phyloP scores from a whole-genome alignment of 805 yeast genomes.

The Blastobotrys robertii region DNA sequence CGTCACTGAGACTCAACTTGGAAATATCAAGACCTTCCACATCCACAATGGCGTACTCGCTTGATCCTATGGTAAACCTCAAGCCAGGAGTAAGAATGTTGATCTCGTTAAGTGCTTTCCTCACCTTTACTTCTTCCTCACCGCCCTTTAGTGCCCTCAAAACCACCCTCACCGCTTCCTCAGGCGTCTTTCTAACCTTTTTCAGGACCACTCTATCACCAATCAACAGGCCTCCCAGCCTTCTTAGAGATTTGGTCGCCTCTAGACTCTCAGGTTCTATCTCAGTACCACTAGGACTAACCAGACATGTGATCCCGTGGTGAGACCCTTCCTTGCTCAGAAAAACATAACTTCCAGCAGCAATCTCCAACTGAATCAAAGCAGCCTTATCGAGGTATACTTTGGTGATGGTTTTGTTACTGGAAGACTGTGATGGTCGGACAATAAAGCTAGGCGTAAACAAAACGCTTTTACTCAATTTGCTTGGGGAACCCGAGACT shows the following conservation, averaged over 20 bases:
- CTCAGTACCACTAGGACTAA: constrained; percentile 19
- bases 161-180: constrained; percentile 30
- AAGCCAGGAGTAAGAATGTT: constrained; percentile 23
- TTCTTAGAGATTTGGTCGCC: constrained; percentile 27
- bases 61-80: constrained; percentile 37
- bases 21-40: constrained; percentile 30
- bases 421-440: constrained; percentile 16
- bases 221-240: constrained; percentile 33
- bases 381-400: constrained; percentile 19
- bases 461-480: neutral
- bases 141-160: constrained; percentile 21
- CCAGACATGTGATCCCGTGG: constrained; percentile 16
- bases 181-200: constrained; percentile 41
- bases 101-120: constrained; percentile 31
- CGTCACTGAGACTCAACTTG: constrained; percentile 27
- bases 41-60: constrained; percentile 50
- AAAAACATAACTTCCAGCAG: constrained; percentile 21
- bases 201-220: constrained; percentile 45
- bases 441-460: constrained; percentile 14
- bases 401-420: constrained; percentile 12
- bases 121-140: constrained; percentile 17
- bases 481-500: neutral
- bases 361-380: constrained; percentile 17
- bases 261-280: constrained; percentile 17
- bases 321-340: constrained; percentile 9